Percentiles rank a stretch among this genome's conserved stretches.
phyloP scores from a whole-genome alignment of 257 asterid species.

The Nicotiana noctiflora region DNA sequence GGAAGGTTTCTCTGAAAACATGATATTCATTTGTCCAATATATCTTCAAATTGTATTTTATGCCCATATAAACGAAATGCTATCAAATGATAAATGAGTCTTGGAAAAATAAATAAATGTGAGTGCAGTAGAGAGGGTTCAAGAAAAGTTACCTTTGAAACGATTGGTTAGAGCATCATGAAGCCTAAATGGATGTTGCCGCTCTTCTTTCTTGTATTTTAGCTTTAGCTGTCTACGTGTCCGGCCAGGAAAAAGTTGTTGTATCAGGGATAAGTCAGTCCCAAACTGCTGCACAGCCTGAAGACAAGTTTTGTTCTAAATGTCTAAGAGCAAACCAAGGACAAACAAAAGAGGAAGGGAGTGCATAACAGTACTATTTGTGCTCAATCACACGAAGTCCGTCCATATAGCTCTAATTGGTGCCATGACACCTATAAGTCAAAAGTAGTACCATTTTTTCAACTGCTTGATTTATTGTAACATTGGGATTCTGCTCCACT shows the following conservation, averaged over 20 bases:
- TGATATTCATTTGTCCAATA: not conserved
- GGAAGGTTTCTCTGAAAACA: not conserved
- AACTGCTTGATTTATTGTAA: not conserved
- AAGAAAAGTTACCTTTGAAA: slow-evolving; percentile 35
- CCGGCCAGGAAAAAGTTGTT: slow-evolving; percentile 75
- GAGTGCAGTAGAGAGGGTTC: not conserved
- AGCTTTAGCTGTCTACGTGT: slow-evolving; percentile 57
- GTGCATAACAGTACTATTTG: not conserved
- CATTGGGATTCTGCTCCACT: not conserved
- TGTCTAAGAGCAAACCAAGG: not conserved
- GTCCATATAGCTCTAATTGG: not conserved
- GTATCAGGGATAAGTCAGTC: slow-evolving; percentile 79
- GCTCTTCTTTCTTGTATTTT: slow-evolving; percentile 85
- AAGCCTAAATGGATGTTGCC: slow-evolving; percentile 61
- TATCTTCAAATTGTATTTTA: not conserved
- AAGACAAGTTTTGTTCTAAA: not conserved
- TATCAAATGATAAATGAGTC: not conserved
- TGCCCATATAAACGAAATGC: not conserved
- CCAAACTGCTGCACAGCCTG: slow-evolving; percentile 84
- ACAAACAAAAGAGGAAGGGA: not conserved
- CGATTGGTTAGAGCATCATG: slow-evolving; percentile 73
- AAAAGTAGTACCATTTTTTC: not conserved
- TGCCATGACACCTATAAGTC: not conserved
- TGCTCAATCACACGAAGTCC: slow-evolving; percentile 4
- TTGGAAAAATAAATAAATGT: not conserved